These are phyloP conservation scores for Ambrosia hybrid DNA, from an alignment of 140 eudicot species.

Conservation along the genomic window DNA sequence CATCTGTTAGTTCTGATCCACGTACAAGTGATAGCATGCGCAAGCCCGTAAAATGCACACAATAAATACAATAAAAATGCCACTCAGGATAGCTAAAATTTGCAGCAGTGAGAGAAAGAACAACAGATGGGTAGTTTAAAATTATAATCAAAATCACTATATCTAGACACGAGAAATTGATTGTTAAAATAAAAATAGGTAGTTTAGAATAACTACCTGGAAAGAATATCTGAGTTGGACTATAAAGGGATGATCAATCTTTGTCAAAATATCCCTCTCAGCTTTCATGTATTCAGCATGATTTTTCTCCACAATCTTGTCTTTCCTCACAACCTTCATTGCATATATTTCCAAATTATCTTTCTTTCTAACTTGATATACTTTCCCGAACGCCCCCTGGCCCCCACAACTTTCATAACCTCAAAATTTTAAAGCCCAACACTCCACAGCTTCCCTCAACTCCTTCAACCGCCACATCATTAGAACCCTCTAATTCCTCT, in stretches of 20 bases:
- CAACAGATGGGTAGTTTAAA: neutral
- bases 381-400: constrained; percentile 94
- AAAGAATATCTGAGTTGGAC: constrained; percentile 94
- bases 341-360: constrained; percentile 76
- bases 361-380: constrained; percentile 75
- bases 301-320: constrained; percentile 90
- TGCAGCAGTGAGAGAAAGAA: no score
- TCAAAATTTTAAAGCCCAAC: constrained; percentile 88
- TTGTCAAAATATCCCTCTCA: constrained; percentile 89
- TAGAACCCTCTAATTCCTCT: constrained; percentile 48
- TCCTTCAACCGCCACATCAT: constrained; percentile 34
- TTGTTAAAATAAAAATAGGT: neutral
- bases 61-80: no score
- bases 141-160: neutral
- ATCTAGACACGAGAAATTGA: constrained; percentile 1
- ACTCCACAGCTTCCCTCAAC: constrained; percentile 28
- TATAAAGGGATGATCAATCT: constrained; percentile 81
- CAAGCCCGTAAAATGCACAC: no score
- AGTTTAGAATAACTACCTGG: constrained; percentile 47
- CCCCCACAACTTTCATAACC: constrained; percentile 75
- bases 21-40: no score
- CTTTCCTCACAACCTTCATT: constrained; percentile 96
- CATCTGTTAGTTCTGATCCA: no score
- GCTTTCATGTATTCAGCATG: constrained; percentile 96
- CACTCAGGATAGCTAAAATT: no score